Conservation (phyloP, 495 filamentous ascomycete species). For the Aspergillus funiculosus region DNA sequence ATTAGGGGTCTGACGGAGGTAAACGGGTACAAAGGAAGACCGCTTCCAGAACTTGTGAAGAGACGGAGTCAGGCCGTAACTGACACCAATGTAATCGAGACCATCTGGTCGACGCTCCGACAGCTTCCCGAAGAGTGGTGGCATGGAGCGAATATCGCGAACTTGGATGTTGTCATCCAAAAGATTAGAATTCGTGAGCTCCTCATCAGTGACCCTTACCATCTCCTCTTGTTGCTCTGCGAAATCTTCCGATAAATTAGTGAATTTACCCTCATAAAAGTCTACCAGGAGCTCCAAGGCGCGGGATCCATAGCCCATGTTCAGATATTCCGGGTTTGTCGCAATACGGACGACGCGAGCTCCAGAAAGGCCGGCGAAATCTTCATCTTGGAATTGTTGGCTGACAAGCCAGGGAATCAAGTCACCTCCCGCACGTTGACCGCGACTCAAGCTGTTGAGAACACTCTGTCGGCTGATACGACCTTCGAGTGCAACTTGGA, state of each 20-base stretch:
- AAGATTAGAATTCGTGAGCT: constrained; percentile 71
- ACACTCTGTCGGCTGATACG: constrained; percentile 91
- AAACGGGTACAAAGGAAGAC: constrained; percentile 79
- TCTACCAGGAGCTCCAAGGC: constrained; percentile 80
- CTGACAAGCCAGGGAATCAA: constrained; percentile 97
- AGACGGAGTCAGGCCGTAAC: constrained; percentile 80
- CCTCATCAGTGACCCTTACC: constrained; percentile 75
- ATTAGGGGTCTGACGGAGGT: constrained; percentile 92
- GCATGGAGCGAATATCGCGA: constrained; percentile 84
- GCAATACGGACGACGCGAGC: constrained; percentile 92
- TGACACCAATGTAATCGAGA: constrained; percentile 92
- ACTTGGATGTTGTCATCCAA: constrained; percentile 83
- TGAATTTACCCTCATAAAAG: constrained; percentile 94
- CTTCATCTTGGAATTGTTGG: constrained; percentile 97
- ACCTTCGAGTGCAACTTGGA: constrained; percentile 93
- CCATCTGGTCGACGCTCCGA: constrained; percentile 72
- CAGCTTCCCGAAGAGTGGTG: constrained; percentile 85
- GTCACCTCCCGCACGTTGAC: constrained; percentile 86
- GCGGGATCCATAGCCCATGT: constrained; percentile 90
- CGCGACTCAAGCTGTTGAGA: constrained; percentile 78
- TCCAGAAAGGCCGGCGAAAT: constrained; percentile 89
- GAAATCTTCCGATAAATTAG: constrained; percentile 65
- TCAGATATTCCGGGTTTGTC: constrained; percentile 89
- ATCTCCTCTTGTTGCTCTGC: constrained; percentile 50
- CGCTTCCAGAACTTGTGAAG: constrained; percentile 98